Evolutionary conservation across 2,329 filamentous ascomycete species (phyloP).

Genomic region (Plectosphaerella sp.): DNA sequence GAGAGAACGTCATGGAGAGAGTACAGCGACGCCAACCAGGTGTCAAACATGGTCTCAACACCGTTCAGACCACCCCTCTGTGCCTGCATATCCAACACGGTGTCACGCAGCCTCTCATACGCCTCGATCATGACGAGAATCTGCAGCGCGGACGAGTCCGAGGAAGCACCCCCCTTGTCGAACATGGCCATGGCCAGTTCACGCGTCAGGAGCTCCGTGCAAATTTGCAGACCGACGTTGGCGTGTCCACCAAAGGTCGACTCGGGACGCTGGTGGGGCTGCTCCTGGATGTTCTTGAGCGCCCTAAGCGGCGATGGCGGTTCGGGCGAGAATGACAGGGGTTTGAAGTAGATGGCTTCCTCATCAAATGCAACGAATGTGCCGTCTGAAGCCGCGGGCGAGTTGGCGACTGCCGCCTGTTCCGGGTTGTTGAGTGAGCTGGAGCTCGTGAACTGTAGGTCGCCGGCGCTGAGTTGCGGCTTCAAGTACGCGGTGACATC

Average conservation of each 20-base stretch:
- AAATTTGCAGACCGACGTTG: constrained; percentile 43
- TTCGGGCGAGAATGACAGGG: constrained; percentile 32
- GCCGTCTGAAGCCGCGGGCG: constrained; percentile 37
- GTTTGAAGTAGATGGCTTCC: constrained; percentile 42
- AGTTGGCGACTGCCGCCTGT: constrained; percentile 13
- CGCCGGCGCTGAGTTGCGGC: constrained; percentile 10
- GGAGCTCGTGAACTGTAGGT: neutral
- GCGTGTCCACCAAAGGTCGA: constrained; percentile 11
- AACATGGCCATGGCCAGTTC: constrained; percentile 41
- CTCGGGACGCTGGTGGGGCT: neutral
- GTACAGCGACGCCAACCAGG: constrained; percentile 47
- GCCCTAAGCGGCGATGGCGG: constrained; percentile 21
- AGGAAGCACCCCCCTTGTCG: constrained; percentile 15
- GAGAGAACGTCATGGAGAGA: constrained; percentile 37
- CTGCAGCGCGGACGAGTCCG: constrained; percentile 41
- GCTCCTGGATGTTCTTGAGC: constrained; percentile 8
- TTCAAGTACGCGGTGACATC: constrained; percentile 5
- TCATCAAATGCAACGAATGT: constrained; percentile 44
- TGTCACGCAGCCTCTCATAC: constrained; percentile 48
- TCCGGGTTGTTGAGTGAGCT: neutral
- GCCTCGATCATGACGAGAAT: constrained; percentile 56
- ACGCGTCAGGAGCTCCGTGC: constrained; percentile 43
- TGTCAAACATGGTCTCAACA: constrained; percentile 40
- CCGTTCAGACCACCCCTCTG: constrained; percentile 20
- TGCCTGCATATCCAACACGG: constrained; percentile 27